Evolutionary conservation across 495 filamentous ascomycete species (phyloP), one percentile per base, ranked within the genome.

Genomic region (Penicillium goetzii): DNA sequence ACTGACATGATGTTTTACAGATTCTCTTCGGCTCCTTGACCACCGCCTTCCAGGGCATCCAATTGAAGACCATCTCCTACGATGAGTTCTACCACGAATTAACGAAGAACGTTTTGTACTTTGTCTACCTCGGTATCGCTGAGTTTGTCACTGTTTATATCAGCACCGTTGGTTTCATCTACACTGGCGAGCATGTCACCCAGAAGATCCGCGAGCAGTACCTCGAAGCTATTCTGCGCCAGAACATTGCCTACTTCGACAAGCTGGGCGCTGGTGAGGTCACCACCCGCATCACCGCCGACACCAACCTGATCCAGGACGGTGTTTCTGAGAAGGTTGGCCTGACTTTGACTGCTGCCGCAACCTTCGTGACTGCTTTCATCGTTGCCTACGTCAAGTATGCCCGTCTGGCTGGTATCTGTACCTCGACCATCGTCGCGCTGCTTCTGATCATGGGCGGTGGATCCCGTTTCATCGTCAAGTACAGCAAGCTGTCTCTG

Each of bases 191-290:
- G 73, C 90, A 96, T 67, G 84, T 94, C 69, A 88, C 90, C 26
- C 86, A 86, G 65, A 93, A 93, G 78, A 92, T 97, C 66, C 86
- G 93, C 50, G 87, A 92, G 72, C 85, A 90, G 57, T 97, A 97
- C 73, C 84, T 97, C 3, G 80, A 84, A 61, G 91, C 91, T 50
- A 93, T 93, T 68, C 80, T 97, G 80, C 85, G 88, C 45, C 93
- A 97, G 72, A 97, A 97, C 75, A 92, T 97, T 71, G 93, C 86
- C 55, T 96, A 92, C 72, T 97, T 96, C 74, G 93, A 97, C 71
- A 93, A 91, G 68, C 85, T 95, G 23, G 93, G 93, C 55, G 90
- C 93, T 30, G 93, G 93, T 64, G 93, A 96, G 78, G 91, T 97
- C 62, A 96, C 93, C 0, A 97, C 93, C 1, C 87, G 92, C 59